phyloP scores from a whole-genome alignment of 2,329 filamentous ascomycete genomes.

The Monascus ruber region DNA sequence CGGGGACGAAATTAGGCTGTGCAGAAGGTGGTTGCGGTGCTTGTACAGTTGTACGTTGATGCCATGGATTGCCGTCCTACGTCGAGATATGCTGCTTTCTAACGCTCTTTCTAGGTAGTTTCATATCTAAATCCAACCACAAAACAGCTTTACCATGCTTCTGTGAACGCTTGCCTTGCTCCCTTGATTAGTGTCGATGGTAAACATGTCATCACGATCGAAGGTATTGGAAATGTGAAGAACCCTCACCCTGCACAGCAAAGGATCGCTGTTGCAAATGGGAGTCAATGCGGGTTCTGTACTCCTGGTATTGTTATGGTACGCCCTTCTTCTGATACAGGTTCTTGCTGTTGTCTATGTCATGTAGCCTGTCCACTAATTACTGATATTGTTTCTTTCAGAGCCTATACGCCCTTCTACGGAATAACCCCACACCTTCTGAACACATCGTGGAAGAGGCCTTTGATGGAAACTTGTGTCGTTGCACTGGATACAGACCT shows the following conservation, averaged over 20 bases:
- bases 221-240: conserved; percentile 84
- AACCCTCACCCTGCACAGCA: conserved; percentile 83
- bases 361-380: background rate
- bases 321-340: conserved; percentile 6
- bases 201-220: conserved; percentile 95
- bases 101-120: conserved; percentile 46
- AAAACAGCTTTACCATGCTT: conserved; percentile 87
- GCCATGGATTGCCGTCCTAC: background rate
- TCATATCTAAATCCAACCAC: conserved; percentile 91
- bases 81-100: background rate
- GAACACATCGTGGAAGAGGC: conserved; percentile 86
- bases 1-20: conserved; percentile 92
- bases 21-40: conserved; percentile 94
- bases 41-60: conserved; percentile 63
- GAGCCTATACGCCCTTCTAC: conserved; percentile 84
- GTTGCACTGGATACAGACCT: conserved; percentile 89
- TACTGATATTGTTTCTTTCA: conserved; percentile 9
- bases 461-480: conserved; percentile 91
- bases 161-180: conserved; percentile 89
- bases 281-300: conserved; percentile 91
- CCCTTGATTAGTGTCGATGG: conserved; percentile 88
- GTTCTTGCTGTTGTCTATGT: background rate
- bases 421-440: conserved; percentile 68
- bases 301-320: conserved; percentile 94
- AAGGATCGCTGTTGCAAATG: conserved; percentile 79